Conservation (phyloP, 2,329 filamentous ascomycete species). For the Aaosphaeria pasadenensis region DNA sequence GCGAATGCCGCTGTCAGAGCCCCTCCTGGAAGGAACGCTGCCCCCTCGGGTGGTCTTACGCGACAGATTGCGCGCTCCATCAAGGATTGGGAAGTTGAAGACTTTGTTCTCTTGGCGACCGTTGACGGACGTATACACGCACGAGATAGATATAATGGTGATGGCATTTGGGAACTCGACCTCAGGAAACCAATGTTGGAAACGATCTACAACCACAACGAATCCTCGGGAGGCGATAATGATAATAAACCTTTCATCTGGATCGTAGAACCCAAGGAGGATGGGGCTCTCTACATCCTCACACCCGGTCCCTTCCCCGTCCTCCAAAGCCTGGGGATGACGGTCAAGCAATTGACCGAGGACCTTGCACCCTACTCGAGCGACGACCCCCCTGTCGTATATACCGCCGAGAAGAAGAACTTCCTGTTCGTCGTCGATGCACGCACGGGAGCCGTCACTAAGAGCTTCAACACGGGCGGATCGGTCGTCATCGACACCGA, state of each 20-base stretch:
- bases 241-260: slow-evolving; percentile 82
- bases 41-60: slow-evolving; percentile 49
- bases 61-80: slow-evolving; percentile 87
- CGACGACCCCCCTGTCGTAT: slow-evolving; percentile 72
- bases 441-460: slow-evolving; percentile 75
- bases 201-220: slow-evolving; percentile 73
- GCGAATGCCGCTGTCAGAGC: slow-evolving; percentile 86
- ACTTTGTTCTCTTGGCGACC: slow-evolving; percentile 99
- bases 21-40: slow-evolving; percentile 65
- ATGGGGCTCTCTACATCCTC: slow-evolving; percentile 86
- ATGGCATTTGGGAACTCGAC: slow-evolving; percentile 80
- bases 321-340: slow-evolving; percentile 65
- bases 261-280: slow-evolving; percentile 88
- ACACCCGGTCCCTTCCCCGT: slow-evolving; percentile 62
- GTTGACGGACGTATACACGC: slow-evolving; percentile 96
- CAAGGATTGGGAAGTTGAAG: slow-evolving; percentile 99
- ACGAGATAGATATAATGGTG: slow-evolving; percentile 81
- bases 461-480: slow-evolving; percentile 76
- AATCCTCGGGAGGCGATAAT: slow-evolving; percentile 34
- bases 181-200: slow-evolving; percentile 86
- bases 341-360: slow-evolving; percentile 85
- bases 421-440: slow-evolving; percentile 88
- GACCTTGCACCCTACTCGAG: slow-evolving; percentile 74
- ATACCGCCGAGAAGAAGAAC: slow-evolving; percentile 88
- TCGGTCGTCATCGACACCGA: slow-evolving; percentile 66